Evolutionary conservation across 225 moss, liverwort and hornwort genomes (phyloP).

Genomic region (Physcomitrellopsis africana): DNA sequence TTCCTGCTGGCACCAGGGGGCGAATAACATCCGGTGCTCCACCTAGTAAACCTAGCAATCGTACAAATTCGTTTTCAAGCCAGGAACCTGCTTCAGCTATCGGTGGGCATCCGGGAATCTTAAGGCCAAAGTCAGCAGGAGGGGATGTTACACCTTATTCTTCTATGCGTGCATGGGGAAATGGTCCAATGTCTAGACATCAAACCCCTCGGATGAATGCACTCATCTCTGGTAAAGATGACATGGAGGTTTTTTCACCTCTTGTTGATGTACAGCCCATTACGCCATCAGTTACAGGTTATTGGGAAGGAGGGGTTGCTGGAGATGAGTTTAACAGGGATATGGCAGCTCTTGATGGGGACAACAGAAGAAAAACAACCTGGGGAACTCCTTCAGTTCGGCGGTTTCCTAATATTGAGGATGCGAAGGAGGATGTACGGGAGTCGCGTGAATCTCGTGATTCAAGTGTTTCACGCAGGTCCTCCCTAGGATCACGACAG

Average conservation of each 20-base stretch:
- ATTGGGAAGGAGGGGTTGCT: conserved; percentile 82
- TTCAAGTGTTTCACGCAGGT: conserved; percentile 60
- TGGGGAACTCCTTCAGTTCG: conserved; percentile 55
- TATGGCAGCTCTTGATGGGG: conserved; percentile 53
- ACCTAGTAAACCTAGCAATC: conserved; percentile 59
- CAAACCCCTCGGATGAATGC: conserved; percentile 79
- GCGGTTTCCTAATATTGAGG: conserved; percentile 82
- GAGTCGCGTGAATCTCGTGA: conserved; percentile 44
- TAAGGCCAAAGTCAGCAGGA: conserved; percentile 69
- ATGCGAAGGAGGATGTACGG: conserved; percentile 66
- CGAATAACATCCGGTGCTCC: conserved; percentile 63
- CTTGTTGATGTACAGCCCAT: conserved; percentile 98
- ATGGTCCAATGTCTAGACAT: conserved; percentile 80
- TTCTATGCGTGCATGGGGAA: conserved; percentile 71
- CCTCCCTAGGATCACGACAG: conserved; percentile 71
- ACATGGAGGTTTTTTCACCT: conserved; percentile 99
- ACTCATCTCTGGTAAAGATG: conserved; percentile 83
- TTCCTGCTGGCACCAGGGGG: conserved; percentile 84
- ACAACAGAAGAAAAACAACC: conserved; percentile 36
- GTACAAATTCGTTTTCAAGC: conserved; percentile 54
- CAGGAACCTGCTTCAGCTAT: conserved; percentile 55
- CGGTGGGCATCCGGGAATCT: conserved; percentile 42
- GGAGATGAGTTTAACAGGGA: conserved; percentile 75
- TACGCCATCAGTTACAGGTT: conserved; percentile 88
- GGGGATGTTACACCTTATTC: conserved; percentile 54